These are phyloP conservation scores for Marasmius sp. DNA, from an alignment of 1,284 basidiomycete species.

Conservation along the genomic window DNA sequence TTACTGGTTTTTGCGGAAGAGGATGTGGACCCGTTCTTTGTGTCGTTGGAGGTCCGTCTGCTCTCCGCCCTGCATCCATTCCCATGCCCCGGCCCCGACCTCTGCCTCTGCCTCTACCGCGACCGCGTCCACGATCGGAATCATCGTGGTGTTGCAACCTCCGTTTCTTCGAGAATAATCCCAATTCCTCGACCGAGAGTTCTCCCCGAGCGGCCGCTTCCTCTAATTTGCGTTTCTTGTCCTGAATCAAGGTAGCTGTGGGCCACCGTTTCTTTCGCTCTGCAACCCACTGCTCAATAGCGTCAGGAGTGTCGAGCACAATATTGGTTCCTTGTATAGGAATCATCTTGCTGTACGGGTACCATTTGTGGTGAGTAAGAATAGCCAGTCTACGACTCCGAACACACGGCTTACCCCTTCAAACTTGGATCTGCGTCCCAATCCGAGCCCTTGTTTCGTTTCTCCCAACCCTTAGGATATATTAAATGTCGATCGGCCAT, in stretches of 20 bases:
- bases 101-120: slow-evolving; percentile 27
- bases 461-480: slow-evolving; percentile 75
- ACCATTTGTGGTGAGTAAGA: not conserved
- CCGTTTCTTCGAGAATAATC: slow-evolving; percentile 37
- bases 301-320: slow-evolving; percentile 77
- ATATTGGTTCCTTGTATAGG: slow-evolving; percentile 83
- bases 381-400: not conserved
- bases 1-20: not conserved
- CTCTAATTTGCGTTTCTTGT: slow-evolving; percentile 74
- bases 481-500: slow-evolving; percentile 91
- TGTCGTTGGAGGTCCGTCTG: not conserved
- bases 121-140: slow-evolving; percentile 18
- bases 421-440: slow-evolving; percentile 79
- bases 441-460: slow-evolving; percentile 55
- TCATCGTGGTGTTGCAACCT: slow-evolving; percentile 24
- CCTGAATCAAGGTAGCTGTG: slow-evolving; percentile 62
- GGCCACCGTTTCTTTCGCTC: slow-evolving; percentile 88
- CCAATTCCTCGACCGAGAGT: slow-evolving; percentile 50
- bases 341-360: slow-evolving; percentile 55
- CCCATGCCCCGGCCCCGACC: slow-evolving; percentile 34
- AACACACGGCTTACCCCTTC: slow-evolving; percentile 53
- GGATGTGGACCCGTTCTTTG: not conserved
- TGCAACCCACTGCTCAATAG: slow-evolving; percentile 81
- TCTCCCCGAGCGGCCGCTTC: slow-evolving; percentile 82
- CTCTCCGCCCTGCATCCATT: not conserved